Percentiles rank a stretch among this genome's conserved stretches.
Conservation (phyloP, 495 filamentous ascomycete genomes). For the Aspergillus wentii region DNA sequence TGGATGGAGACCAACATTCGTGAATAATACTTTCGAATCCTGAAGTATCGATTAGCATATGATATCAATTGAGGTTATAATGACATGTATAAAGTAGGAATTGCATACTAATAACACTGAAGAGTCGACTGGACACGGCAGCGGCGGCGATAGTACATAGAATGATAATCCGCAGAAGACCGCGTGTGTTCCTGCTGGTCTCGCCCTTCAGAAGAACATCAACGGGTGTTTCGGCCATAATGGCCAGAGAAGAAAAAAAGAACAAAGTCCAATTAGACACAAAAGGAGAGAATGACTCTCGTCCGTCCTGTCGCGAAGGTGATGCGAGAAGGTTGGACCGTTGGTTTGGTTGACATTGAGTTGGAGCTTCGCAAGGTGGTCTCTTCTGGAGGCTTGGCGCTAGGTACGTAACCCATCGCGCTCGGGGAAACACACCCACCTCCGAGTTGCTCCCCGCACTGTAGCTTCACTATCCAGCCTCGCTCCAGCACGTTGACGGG, state of each 20-base stretch:
- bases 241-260: slow-evolving; percentile 33
- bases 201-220: slow-evolving; percentile 61
- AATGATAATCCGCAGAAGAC: slow-evolving; percentile 86
- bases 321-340: too few relatives aligned
- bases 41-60: slow-evolving; percentile 36
- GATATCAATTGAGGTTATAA: slow-evolving; percentile 10
- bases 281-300: slow-evolving; percentile 22
- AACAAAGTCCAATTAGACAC: slow-evolving; percentile 26
- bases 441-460: slow-evolving; percentile 28
- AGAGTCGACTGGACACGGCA: slow-evolving; percentile 89
- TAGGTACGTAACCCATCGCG: slow-evolving; percentile 9
- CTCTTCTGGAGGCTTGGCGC: slow-evolving; percentile 36
- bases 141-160: slow-evolving; percentile 87
- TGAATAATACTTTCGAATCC: slow-evolving; percentile 99
- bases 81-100: background rate
- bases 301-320: slow-evolving; percentile 36
- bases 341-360: slow-evolving; percentile 32
- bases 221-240: slow-evolving; percentile 49
- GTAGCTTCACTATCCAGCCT: too few relatives aligned
- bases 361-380: slow-evolving; percentile 45
- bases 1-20: slow-evolving; percentile 69
- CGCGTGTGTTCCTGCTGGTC: slow-evolving; percentile 71
- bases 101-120: slow-evolving; percentile 91
- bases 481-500: too few relatives aligned
- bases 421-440: too few relatives aligned